phyloP scores from a whole-genome alignment of 176 grass and related monocot genomes.

The Aechmea fasciata region DNA sequence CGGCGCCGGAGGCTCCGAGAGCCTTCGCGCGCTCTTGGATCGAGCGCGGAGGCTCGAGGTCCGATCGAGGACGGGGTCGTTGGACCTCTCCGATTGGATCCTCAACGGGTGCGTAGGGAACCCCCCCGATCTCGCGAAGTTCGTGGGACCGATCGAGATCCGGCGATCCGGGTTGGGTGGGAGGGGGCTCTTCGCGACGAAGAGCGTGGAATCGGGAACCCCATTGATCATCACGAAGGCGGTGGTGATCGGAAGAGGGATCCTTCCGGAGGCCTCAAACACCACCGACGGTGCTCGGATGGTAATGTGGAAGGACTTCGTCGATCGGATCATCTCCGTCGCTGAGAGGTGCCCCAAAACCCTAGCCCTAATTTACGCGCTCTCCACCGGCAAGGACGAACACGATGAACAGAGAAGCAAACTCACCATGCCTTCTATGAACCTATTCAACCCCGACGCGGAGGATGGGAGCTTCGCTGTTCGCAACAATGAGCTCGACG shows the following conservation, averaged over 20 bases:
- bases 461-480: conserved; percentile 2
- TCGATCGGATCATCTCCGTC: conserved; percentile 56
- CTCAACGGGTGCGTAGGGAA: conserved; percentile 45
- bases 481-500: conserved; percentile 19
- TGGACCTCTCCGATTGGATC: conserved; percentile 72
- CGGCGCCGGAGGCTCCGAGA: conserved; percentile 18
- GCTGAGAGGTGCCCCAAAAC: conserved; percentile 53
- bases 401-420: conserved; percentile 12
- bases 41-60: conserved; percentile 46
- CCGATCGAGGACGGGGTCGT: conserved; percentile 46
- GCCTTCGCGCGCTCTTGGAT: conserved; percentile 31
- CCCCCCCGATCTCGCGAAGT: conserved; percentile 57
- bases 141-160: conserved; percentile 55
- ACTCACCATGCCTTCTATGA: conserved; percentile 36
- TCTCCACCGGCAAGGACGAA: conserved; percentile 51
- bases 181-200: conserved; percentile 53
- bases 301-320: conserved; percentile 90
- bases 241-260: conserved; percentile 51
- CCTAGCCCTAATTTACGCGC: conserved; percentile 34
- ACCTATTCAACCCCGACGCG: conserved; percentile 30
- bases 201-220: conserved; percentile 50
- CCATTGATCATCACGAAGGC: conserved; percentile 57
- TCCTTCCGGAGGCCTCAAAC: conserved; percentile 32
- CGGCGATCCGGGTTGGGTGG: conserved; percentile 30
- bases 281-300: conserved; percentile 38